phyloP scores from a whole-genome alignment of 495 filamentous ascomycete genomes.

The Penicillium soppii region DNA sequence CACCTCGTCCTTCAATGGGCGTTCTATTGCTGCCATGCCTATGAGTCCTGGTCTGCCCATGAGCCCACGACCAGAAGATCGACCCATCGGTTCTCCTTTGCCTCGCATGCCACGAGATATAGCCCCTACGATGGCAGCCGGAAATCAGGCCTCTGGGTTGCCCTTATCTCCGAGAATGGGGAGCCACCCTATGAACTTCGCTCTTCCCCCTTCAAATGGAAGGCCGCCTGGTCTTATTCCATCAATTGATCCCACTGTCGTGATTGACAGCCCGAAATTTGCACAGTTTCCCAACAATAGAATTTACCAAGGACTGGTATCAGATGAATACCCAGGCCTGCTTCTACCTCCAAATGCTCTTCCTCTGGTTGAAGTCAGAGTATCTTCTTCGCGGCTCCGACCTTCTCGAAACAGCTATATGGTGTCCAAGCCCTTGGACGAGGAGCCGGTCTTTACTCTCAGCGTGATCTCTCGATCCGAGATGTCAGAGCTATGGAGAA shows the following conservation, averaged over 20 bases:
- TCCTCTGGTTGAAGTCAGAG: slow-evolving; percentile 76
- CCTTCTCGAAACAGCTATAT: slow-evolving; percentile 84
- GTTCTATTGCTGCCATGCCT: slow-evolving; percentile 52
- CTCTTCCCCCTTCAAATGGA: slow-evolving; percentile 29
- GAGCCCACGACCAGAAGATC: slow-evolving; percentile 83
- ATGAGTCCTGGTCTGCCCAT: slow-evolving; percentile 85
- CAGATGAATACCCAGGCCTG: slow-evolving; percentile 80
- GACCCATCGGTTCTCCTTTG: slow-evolving; percentile 68
- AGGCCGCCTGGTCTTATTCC: slow-evolving; percentile 27
- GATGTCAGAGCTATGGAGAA: slow-evolving; percentile 81
- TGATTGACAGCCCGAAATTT: slow-evolving; percentile 36
- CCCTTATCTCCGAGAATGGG: slow-evolving; percentile 73
- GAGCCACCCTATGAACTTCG: slow-evolving; percentile 63
- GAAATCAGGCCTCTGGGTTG: slow-evolving; percentile 52
- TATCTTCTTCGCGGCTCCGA: slow-evolving; percentile 89
- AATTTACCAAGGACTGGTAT: slow-evolving; percentile 69
- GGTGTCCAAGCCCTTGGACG: slow-evolving; percentile 63
- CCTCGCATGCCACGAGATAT: slow-evolving; percentile 61
- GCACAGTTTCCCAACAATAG: slow-evolving; percentile 16
- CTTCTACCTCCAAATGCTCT: slow-evolving; percentile 89
- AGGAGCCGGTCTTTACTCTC: slow-evolving; percentile 92
- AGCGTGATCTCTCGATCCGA: slow-evolving; percentile 78
- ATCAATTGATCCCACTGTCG: slow-evolving; percentile 41
- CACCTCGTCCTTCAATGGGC: slow-evolving; percentile 21
- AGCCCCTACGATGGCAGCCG: slow-evolving; percentile 53